Percentiles rank a stretch among this genome's conserved stretches.
Evolutionary conservation across 441 rosid species (phyloP).

Genomic region (Syzygium malaccense): DNA sequence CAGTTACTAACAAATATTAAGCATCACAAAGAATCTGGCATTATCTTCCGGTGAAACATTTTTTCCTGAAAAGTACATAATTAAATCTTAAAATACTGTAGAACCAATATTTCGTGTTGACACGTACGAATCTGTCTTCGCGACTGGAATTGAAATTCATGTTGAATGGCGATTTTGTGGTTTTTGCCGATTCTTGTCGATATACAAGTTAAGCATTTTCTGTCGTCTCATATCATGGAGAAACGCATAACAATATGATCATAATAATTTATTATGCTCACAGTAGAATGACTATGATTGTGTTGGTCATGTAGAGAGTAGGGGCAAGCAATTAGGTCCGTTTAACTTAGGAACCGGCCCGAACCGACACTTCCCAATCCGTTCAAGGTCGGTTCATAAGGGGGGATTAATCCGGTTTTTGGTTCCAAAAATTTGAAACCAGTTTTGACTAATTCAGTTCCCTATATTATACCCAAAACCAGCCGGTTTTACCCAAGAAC

Average conservation of each 20-base stretch:
- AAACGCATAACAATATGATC: neutral
- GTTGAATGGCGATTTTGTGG: neutral
- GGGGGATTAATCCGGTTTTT: rapidly evolving
- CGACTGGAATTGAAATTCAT: neutral
- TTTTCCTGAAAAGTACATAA: neutral
- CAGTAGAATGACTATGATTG: neutral
- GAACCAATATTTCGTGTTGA: neutral
- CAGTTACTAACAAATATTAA: neutral
- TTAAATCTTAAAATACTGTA: neutral
- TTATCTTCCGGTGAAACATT: neutral
- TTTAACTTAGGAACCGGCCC: neutral
- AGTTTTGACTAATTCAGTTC: neutral
- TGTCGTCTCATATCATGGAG: neutral
- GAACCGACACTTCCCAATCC: rapidly evolving
- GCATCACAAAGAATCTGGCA: neutral
- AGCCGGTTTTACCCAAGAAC: rapidly evolving
- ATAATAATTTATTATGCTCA: neutral
- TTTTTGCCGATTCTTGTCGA: neutral
- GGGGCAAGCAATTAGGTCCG: neutral
- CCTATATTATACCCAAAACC: neutral
- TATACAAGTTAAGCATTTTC: neutral
- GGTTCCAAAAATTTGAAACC: neutral
- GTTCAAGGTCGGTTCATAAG: neutral
- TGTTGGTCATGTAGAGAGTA: neutral
- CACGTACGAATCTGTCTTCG: neutral